Conservation (phyloP, 495 filamentous ascomycete species). For the Coniosporium apollinis region DNA sequence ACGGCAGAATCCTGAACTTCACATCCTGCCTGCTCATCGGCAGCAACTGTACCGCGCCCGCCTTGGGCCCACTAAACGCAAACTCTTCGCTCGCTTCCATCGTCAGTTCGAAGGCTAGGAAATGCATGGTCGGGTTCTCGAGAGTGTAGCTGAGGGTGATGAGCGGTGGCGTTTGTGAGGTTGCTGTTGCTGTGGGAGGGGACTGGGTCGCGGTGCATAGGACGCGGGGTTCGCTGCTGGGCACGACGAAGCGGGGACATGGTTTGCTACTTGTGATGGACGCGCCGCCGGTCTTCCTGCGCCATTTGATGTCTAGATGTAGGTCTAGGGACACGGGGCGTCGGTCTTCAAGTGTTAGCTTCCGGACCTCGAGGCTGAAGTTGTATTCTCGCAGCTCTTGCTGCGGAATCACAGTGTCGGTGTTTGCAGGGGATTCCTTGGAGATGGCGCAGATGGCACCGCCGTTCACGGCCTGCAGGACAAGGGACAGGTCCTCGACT, state of each 20-base stretch:
- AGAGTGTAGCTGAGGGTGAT: constrained; percentile 51
- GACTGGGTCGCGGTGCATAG: constrained; percentile 33
- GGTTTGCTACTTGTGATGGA: constrained; percentile 44
- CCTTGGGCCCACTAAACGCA: constrained; percentile 81
- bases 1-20: constrained; percentile 50
- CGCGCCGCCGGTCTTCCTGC: constrained; percentile 25
- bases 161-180: constrained; percentile 26
- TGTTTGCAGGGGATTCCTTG: constrained; percentile 22
- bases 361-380: constrained; percentile 59
- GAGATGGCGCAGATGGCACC: constrained; percentile 31
- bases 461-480: constrained; percentile 37
- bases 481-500: constrained; percentile 45
- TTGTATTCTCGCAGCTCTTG: constrained; percentile 48
- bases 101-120: constrained; percentile 72
- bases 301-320: constrained; percentile 64
- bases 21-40: constrained; percentile 58
- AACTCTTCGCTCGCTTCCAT: constrained; percentile 92
- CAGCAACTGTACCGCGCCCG: constrained; percentile 54
- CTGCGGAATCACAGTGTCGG: constrained; percentile 30
- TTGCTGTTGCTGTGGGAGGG: too few species aligned
- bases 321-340: constrained; percentile 52
- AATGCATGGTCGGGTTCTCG: constrained; percentile 89
- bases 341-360: constrained; percentile 63
- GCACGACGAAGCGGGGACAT: constrained; percentile 61
- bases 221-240: constrained; percentile 74